Percentiles rank a stretch among this genome's conserved stretches.
phyloP scores from a whole-genome alignment of 2,329 filamentous ascomycete genomes.

The Calonectria pseudoturangicola region DNA sequence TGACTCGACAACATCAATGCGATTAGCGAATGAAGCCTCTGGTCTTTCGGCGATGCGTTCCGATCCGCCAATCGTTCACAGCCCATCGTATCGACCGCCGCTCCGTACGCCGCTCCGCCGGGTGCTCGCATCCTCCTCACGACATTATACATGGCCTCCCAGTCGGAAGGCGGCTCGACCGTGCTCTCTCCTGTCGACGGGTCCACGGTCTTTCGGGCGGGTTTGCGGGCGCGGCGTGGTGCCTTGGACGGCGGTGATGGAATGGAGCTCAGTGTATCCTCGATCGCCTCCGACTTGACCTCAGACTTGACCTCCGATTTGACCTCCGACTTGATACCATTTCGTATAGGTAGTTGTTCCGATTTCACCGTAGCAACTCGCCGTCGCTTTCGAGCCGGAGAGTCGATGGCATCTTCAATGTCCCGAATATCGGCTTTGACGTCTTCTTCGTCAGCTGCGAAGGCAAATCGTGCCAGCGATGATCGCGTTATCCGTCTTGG shows the following conservation, averaged over 20 bases:
- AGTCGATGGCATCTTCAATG: conserved; percentile 74
- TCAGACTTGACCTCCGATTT: conserved; percentile 66
- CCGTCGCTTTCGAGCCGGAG: conserved; percentile 57
- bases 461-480: conserved; percentile 68
- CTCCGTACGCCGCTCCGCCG: conserved; percentile 77
- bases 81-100: conserved; percentile 98
- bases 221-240: conserved; percentile 64
- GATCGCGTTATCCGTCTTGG: conserved; percentile 70
- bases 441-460: conserved; percentile 55
- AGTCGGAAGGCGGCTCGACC: conserved; percentile 81
- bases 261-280: conserved; percentile 52
- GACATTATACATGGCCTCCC: conserved; percentile 86
- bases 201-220: conserved; percentile 66
- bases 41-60: conserved; percentile 70
- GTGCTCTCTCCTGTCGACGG: conserved; percentile 62
- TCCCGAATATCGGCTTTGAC: conserved; percentile 60
- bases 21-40: conserved; percentile 89
- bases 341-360: conserved; percentile 41
- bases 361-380: conserved; percentile 49
- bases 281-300: conserved; percentile 63
- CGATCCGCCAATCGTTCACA: conserved; percentile 84
- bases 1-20: conserved; percentile 94
- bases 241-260: conserved; percentile 53
- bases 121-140: conserved; percentile 84
- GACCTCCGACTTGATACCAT: conserved; percentile 57